These are phyloP conservation scores for Lavandula angustifolia DNA, from an alignment of 257 asterid species.

Conservation along the genomic window DNA sequence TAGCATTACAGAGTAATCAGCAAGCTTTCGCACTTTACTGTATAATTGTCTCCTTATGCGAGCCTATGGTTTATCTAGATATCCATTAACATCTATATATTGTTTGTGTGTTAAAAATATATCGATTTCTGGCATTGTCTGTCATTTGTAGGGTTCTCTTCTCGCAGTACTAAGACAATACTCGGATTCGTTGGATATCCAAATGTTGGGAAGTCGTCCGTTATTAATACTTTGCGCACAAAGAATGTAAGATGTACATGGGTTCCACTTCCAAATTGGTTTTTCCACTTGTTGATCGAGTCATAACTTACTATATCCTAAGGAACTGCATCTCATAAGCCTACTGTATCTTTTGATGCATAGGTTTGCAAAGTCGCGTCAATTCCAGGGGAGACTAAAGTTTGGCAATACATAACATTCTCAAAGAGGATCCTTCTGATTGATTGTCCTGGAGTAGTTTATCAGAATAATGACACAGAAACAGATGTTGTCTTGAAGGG, in stretches of 20 bases:
- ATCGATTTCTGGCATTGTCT: neutral
- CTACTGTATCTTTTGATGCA: conserved; percentile 23
- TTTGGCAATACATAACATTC: conserved; percentile 95
- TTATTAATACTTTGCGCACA: conserved; percentile 92
- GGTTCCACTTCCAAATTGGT: conserved; percentile 14
- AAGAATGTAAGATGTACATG: conserved; percentile 62
- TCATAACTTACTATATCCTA: neutral
- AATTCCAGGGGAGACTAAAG: conserved; percentile 97
- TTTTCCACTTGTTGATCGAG: conserved; percentile 18
- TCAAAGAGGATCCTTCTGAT: conserved; percentile 87
- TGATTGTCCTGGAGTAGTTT: conserved; percentile 98
- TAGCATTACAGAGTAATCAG: no score
- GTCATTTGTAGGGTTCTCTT: conserved; percentile 73
- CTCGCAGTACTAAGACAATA: conserved; percentile 87
- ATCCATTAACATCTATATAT: conserved; percentile 3
- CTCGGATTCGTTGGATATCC: conserved; percentile 94
- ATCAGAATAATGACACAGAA: conserved; percentile 77
- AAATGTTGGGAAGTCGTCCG: conserved; percentile 96
- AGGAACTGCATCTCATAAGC: neutral
- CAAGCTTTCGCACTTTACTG: no score
- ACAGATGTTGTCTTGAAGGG: conserved; percentile 97
- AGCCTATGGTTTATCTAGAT: neutral
- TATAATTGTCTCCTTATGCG: neutral
- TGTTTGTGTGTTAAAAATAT: conserved; percentile 9
- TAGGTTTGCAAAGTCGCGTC: conserved; percentile 98